These are phyloP conservation scores for Noccaea bulbosa DNA, from an alignment of 345 rosid species.

Conservation along the genomic window DNA sequence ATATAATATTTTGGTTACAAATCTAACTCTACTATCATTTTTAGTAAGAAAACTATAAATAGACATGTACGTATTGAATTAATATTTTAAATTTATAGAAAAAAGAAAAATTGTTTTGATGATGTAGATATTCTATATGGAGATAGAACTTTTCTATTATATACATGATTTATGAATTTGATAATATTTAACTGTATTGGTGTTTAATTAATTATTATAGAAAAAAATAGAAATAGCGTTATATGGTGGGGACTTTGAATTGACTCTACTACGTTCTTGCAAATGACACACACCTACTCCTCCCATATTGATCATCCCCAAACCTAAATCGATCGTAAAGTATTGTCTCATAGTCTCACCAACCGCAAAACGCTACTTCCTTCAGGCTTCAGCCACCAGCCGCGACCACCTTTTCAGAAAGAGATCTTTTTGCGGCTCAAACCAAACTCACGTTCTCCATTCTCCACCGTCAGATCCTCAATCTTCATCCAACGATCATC, in stretches of 20 bases:
- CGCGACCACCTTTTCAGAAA: slow-evolving; percentile 34
- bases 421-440: slow-evolving; percentile 24
- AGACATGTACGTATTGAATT: no score
- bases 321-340: slow-evolving; percentile 24
- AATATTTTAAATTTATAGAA: no score
- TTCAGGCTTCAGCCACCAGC: slow-evolving; percentile 31
- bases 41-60: no score
- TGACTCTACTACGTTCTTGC: slow-evolving; percentile 23
- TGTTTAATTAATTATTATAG: no score
- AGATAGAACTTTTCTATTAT: no score
- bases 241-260: slow-evolving; percentile 16
- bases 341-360: slow-evolving; percentile 22
- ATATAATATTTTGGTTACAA: no score
- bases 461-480: slow-evolving; percentile 31
- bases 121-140: no score
- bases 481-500: slow-evolving; percentile 37
- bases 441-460: slow-evolving; percentile 34
- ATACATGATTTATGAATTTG: no score
- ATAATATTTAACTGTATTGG: no score
- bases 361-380: slow-evolving; percentile 39
- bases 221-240: neutral
- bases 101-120: no score
- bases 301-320: slow-evolving; percentile 17
- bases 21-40: no score
- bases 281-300: slow-evolving; percentile 35